Evolutionary conservation across 169 alveolate genomes (phyloP), one percentile per base, ranked within the genome.

Genomic region (Perkinsus chesapeaki): DNA sequence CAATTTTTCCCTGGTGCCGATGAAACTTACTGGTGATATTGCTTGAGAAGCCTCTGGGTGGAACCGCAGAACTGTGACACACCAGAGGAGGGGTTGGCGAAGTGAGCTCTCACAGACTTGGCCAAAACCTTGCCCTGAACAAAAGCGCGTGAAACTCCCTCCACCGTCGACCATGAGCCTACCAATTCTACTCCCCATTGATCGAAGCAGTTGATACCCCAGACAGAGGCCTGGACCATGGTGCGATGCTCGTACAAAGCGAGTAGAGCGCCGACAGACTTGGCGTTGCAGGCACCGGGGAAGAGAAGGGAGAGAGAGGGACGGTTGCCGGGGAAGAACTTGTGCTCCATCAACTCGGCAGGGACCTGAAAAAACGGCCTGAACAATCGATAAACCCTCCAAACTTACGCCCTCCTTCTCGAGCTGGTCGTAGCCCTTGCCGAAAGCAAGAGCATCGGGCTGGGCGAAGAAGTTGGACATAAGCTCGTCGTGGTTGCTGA

Each of bases 391-490:
- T 0, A 16, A 27, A 16, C 31, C 43, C 93, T 92, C 72, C 93
- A 82, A n/a, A 39, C 47, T 94, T 91, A 91, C 95, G 20, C 96
- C 97, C 91, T 94, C 95, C 92, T 93, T 95, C 92, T 48, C 94
- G 16, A 98, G 94, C 93, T 97, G 97, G 39, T 97, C 98, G 0
- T 93, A 60, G 38, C 98, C 96, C 94, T 98, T 98, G 20, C 99
- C 99, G 48, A 97, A 96, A 0, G 99, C 99, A 93, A 99, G 96
- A 19, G 99, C 99, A 95, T 99, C 99, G 43, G 99, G 99, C 95
- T 99, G 99, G 82, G 99, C 99, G 94, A 99, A 99, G 97, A 98
- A 98, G 96, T 99, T 99, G 91, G 99, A 96, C 99, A 98, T 99
- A 73, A 99, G 95, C 97, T 99, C 99, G 92, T 98, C 99, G 93